These are phyloP conservation scores for Iris macrosiphon DNA, from an alignment of 106 monocot genomes.

Conservation along the genomic window DNA sequence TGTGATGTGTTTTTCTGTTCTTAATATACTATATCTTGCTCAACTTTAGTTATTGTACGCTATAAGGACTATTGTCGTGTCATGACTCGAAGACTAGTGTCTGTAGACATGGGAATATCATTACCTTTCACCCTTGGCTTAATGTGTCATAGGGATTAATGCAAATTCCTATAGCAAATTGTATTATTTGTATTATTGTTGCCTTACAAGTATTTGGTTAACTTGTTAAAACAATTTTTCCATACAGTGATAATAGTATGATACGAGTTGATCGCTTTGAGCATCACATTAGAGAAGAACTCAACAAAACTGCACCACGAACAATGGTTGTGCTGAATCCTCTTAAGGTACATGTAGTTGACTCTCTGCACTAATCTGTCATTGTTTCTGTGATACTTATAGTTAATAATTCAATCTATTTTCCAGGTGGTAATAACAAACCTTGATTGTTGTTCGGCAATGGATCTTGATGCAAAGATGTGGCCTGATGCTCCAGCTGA, in stretches of 20 bases:
- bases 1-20: neutral
- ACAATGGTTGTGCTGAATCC: constrained; percentile 89
- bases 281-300: constrained; percentile 93
- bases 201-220: neutral
- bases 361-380: neutral
- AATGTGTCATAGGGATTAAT: too few species aligned
- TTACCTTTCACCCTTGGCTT: too few species aligned
- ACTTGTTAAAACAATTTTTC: neutral
- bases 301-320: constrained; percentile 74
- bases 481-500: constrained; percentile 79
- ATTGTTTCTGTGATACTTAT: neutral
- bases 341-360: constrained; percentile 52
- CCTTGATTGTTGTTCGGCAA: constrained; percentile 43
- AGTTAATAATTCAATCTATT: neutral
- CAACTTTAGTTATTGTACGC: neutral
- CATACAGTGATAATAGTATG: constrained; percentile 94
- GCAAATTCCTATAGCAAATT: too few species aligned
- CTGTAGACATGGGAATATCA: too few species aligned
- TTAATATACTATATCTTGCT: neutral
- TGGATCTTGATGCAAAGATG: constrained; percentile 84
- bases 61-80: too few species aligned
- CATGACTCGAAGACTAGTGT: too few species aligned
- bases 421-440: constrained; percentile 85
- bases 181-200: too few species aligned
- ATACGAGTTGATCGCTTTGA: constrained; percentile 79